These are phyloP conservation scores for Cytospora leucostoma DNA, from an alignment of 2,329 filamentous ascomycete species.

Conservation along the genomic window DNA sequence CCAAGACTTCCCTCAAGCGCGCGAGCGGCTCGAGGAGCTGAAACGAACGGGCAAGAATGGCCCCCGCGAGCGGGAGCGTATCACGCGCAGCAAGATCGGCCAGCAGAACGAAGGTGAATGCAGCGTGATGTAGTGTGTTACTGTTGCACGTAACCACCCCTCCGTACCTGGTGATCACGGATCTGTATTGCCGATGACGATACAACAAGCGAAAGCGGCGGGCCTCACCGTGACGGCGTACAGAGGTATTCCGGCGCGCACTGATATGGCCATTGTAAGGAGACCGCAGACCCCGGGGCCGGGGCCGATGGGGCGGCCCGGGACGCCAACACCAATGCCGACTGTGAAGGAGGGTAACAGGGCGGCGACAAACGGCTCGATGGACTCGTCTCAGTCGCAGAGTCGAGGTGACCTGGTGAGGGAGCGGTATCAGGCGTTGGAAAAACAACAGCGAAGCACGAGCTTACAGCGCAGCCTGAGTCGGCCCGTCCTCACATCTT, in stretches of 20 bases:
- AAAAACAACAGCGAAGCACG: slow-evolving; percentile 16
- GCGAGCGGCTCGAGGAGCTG: slow-evolving; percentile 88
- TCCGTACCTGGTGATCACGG: slow-evolving; percentile 1
- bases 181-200: slow-evolving; percentile 5
- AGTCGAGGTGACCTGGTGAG: slow-evolving; percentile 17
- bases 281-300: slow-evolving; percentile 15
- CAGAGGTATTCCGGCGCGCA: slow-evolving; percentile 12
- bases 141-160: slow-evolving; percentile 10
- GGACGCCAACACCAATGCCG: slow-evolving; percentile 8
- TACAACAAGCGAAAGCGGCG: slow-evolving; percentile 4
- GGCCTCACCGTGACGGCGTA: slow-evolving; percentile 7
- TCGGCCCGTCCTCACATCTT: slow-evolving; percentile 18
- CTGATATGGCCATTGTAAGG: slow-evolving; percentile 1
- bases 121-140: slow-evolving; percentile 66
- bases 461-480: slow-evolving; percentile 8
- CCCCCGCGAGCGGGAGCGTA: slow-evolving; percentile 73
- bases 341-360: slow-evolving; percentile 2
- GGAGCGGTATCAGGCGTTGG: slow-evolving; percentile 25
- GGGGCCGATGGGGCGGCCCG: slow-evolving; percentile 9
- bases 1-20: slow-evolving; percentile 91
- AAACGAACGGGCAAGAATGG: slow-evolving; percentile 74
- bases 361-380: neutral
- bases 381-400: slow-evolving; percentile 7
- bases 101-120: slow-evolving; percentile 90
- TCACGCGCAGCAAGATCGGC: slow-evolving; percentile 79